Percentiles rank a stretch among this genome's conserved stretches.
Evolutionary conservation across 441 rosid species (phyloP).

Genomic region (Populus hybrid): DNA sequence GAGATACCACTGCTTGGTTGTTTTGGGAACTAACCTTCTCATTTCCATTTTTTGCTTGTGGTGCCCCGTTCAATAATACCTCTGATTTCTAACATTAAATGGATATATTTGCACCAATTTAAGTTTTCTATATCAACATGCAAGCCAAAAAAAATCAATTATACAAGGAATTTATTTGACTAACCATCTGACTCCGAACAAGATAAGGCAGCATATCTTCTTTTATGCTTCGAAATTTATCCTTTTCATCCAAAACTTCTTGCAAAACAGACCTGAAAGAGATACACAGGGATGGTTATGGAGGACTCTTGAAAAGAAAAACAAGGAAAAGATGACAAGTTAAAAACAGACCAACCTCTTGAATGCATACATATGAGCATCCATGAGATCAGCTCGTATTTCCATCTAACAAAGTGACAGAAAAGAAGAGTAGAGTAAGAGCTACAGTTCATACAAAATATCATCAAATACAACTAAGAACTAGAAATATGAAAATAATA

Average conservation of each 20-base stretch:
- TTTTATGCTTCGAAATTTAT: conserved; percentile 66
- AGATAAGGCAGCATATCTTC: conserved; percentile 90
- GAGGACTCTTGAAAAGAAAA: conserved; percentile 3
- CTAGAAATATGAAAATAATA: neutral
- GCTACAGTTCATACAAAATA: neutral
- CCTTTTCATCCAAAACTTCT: conserved; percentile 66
- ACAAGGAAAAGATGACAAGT: conserved; percentile 1
- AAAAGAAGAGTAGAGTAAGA: conserved; percentile 14
- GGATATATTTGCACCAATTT: conserved; percentile 10
- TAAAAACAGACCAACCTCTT: conserved; percentile 56
- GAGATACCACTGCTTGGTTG: conserved; percentile 50
- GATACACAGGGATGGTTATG: conserved; percentile 9
- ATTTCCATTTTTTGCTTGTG: conserved; percentile 60
- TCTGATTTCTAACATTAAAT: conserved; percentile 57
- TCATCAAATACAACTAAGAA: neutral
- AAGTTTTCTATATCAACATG: neutral
- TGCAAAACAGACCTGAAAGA: conserved; percentile 67
- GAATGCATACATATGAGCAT: conserved; percentile 94
- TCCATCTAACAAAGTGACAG: conserved; percentile 63
- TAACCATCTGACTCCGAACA: conserved; percentile 90
- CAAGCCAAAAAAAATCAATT: conserved; percentile 6
- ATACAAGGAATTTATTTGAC: conserved; percentile 31
- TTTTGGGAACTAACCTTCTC: conserved; percentile 49
- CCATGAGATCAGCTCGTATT: conserved; percentile 85
- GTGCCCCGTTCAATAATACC: conserved; percentile 38